Evolutionary conservation across 2,329 filamentous ascomycete species (phyloP), one percentile per base, ranked within the genome.

Genomic region (Diaporthe citriasiana): DNA sequence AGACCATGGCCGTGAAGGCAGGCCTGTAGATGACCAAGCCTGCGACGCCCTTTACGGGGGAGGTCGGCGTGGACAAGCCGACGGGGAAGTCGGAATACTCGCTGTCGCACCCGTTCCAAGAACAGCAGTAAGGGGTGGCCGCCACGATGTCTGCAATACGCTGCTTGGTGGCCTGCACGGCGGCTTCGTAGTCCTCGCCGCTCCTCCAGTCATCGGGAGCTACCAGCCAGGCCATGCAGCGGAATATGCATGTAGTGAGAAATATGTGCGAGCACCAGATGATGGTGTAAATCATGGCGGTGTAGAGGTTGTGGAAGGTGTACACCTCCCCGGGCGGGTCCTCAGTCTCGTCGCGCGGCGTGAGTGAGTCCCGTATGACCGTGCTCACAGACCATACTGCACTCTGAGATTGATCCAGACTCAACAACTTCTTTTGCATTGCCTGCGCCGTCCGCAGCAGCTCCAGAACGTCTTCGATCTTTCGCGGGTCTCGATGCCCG

Each of bases 401-500:
- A 33, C 30, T 72, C 8, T 66, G 57, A 25, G 70, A 47, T 27
- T 72, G 57, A 10, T 66, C 57, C 10, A 72, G 33, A 38, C 57
- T 45, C 19, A 38, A 66, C 57, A 72, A 15, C 60, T 72, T 72
- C 70, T 56, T 66, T 9, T 60, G 60, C 25, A 72, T 66, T 27
- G 57, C 57, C 70, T 72, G 70, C 15, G 70, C 70, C 38, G 57
- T 45, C 35, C 70, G 70, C 17, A 72, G 57, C 57, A 72, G 59
- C 27, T 55, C 56, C 13, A 72, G 57, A 2, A 72, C 70, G 47
- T 13, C 35, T 15, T 66, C 47, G 35, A 66, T 66, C 35, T 56
- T 66, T 9, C 57, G 30, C 10, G 70, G 42, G 70, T 53, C 19
- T 50, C 77, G 74, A 30, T 76, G 72, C 78, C 95, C 95, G 0